These are phyloP conservation scores for Gleditsia sinensis DNA, from an alignment of 306 rosid species.

Conservation along the genomic window DNA sequence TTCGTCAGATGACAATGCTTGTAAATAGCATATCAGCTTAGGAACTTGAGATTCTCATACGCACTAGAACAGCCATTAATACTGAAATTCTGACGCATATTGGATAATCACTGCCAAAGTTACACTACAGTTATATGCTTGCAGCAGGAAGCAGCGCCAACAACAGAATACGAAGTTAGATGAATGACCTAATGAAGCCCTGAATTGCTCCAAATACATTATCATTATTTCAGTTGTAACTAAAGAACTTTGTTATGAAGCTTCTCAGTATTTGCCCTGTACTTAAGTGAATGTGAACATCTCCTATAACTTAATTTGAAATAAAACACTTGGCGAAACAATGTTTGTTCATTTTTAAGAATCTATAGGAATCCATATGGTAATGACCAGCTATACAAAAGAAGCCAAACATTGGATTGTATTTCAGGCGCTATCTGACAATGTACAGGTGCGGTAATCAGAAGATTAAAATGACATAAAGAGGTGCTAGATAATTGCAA, in stretches of 20 bases:
- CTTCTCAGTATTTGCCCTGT: neutral
- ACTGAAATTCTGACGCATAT: slow-evolving; percentile 29
- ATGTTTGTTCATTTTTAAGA: neutral
- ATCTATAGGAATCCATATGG: too few relatives aligned
- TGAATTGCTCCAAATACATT: slow-evolving; percentile 16
- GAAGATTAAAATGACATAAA: slow-evolving; percentile 17
- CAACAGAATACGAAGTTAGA: neutral
- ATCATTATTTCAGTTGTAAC: slow-evolving; percentile 19
- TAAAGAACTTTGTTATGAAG: neutral
- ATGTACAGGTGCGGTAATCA: slow-evolving; percentile 17
- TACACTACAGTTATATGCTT: slow-evolving; percentile 7
- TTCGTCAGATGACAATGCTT: slow-evolving; percentile 45
- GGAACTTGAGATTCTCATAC: slow-evolving; percentile 37
- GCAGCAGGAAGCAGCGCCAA: slow-evolving; percentile 16
- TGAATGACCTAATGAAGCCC: slow-evolving; percentile 5
- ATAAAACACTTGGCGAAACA: neutral
- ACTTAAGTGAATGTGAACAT: neutral
- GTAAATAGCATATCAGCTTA: slow-evolving; percentile 34
- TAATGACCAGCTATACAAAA: slow-evolving; percentile 1
- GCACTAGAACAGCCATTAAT: slow-evolving; percentile 29
- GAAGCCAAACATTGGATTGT: slow-evolving; percentile 28
- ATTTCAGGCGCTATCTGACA: slow-evolving; percentile 16
- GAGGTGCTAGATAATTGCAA: slow-evolving; percentile 28
- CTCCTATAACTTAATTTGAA: slow-evolving; percentile 4
- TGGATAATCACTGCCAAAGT: slow-evolving; percentile 24